Base-by-base conservation (phyloP, 441 rosid genomes). In the Arabidopsis hybrid region DNA sequence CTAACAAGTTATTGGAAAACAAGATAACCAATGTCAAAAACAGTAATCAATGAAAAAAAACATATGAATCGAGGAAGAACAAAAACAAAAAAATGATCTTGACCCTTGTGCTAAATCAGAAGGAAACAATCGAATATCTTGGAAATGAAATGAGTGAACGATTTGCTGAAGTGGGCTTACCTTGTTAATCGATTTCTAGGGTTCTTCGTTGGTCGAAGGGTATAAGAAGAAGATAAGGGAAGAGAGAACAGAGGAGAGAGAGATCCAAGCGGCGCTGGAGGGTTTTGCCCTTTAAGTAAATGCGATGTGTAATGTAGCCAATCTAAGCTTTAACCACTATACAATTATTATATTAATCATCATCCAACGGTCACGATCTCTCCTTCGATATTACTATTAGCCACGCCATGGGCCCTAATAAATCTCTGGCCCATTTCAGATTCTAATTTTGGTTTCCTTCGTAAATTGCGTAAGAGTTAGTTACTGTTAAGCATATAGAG, bases 251-350 rank as follows among this genome's bases (percentile, higher is more conserved):
- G 39, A 43, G 42, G 5, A 47, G 8, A 39, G 29, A 71, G 51
- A 71, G 68, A 77, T 71, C 63, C 12, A 70, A 76, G 72, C 81
- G 81, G 77, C 81, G 81, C 36, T 17, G 8, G 32, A 72, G 69
- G 73, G 59, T 71, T 77, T 77, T 52, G 60, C 69, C 31, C 77
- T 72, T 71, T 65, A 65, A 60, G 58, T 77, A 70, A 76, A 39
- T 77, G 17, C 51, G 62, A 43, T 71, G 63, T 66, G 59, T 42
- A 50, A 21, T 45, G 32, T 31, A 12, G 49, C 77, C 34, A 71
- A 66, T 65, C 43, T 69, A 14, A 38, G 1, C 60, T 62, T 55
- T 39, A 4, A 64, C 46, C 26, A 38, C 32, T 31, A 39, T 49
- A 70, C 67, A 3, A 46, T 55, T 62, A 39, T 31, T 31, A 31